Conservation (phyloP, 2,329 filamentous ascomycete species). For the Incumbomyces delicatus region DNA sequence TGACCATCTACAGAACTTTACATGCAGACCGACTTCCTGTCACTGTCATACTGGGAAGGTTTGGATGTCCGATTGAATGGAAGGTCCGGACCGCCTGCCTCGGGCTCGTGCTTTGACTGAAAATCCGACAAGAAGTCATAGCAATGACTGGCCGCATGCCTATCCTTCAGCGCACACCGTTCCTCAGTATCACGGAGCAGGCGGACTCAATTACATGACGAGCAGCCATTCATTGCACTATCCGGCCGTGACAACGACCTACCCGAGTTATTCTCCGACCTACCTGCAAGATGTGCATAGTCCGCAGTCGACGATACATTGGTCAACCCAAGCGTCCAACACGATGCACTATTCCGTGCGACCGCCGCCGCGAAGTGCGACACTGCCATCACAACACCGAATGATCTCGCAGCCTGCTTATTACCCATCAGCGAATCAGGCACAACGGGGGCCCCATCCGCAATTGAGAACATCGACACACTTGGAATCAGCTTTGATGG, state of each 20-base stretch:
- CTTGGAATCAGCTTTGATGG: conserved; percentile 27
- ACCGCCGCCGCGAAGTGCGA: conserved; percentile 21
- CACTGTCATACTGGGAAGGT: too few species aligned
- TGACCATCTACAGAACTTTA: too few species aligned
- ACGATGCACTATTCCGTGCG: conserved; percentile 25
- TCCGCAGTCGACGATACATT: conserved; percentile 23
- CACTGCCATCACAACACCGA: conserved; percentile 25
- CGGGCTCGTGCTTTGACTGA: conserved; percentile 27
- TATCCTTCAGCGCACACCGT: conserved; percentile 18
- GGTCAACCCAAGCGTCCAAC: conserved; percentile 25
- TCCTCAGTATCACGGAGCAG: conserved; percentile 23
- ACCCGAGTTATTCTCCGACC: conserved; percentile 30
- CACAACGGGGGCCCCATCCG: conserved; percentile 25
- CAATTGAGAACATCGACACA: conserved; percentile 25
- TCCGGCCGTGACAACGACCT: conserved; percentile 21
- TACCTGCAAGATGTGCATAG: conserved; percentile 28
- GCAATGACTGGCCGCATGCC: conserved; percentile 25
- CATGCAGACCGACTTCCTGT: too few species aligned
- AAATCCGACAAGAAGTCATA: conserved; percentile 28
- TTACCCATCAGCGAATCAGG: conserved; percentile 18
- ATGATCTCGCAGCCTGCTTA: conserved; percentile 23
- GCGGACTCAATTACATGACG: conserved; percentile 20
- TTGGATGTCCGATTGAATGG: neutral
- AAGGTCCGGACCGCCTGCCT: conserved; percentile 1
- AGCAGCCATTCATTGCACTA: conserved; percentile 21